These are phyloP conservation scores for Lolium rigidum DNA, from an alignment of 176 grass and related monocot species.

Conservation along the genomic window DNA sequence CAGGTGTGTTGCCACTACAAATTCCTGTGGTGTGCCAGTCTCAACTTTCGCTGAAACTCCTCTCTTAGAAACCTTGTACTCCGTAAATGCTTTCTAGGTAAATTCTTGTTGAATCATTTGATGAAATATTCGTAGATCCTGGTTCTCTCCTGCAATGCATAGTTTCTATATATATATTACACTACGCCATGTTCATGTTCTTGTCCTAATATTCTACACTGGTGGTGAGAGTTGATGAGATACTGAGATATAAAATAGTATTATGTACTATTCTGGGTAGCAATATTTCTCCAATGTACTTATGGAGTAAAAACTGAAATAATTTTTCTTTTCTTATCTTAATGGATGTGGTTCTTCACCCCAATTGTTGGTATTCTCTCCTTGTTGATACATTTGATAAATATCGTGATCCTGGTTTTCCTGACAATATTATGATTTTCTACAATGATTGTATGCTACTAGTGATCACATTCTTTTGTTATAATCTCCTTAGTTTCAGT, in stretches of 20 bases:
- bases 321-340: neutral
- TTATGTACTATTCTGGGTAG: neutral
- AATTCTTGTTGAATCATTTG: slow-evolving; percentile 14
- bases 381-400: slow-evolving; percentile 14
- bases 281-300: slow-evolving; percentile 2
- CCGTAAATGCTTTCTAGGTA: neutral
- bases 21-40: no score
- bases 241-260: slow-evolving; percentile 8
- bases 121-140: neutral
- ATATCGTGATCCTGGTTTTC: neutral
- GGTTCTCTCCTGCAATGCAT: neutral
- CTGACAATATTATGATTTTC: slow-evolving; percentile 1
- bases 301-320: neutral
- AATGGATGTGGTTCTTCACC: neutral
- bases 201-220: neutral
- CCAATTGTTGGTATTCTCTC: neutral
- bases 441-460: neutral
- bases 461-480: neutral
- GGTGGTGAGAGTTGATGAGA: neutral
- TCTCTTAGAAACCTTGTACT: neutral
- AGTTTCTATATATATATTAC: neutral
- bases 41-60: neutral
- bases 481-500: neutral
- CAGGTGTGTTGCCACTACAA: neutral
- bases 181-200: neutral